Evolutionary conservation across 2,329 filamentous ascomycete genomes (phyloP), one percentile per base, ranked within the genome.

Genomic region (Purpureocillium takamizusanense): DNA sequence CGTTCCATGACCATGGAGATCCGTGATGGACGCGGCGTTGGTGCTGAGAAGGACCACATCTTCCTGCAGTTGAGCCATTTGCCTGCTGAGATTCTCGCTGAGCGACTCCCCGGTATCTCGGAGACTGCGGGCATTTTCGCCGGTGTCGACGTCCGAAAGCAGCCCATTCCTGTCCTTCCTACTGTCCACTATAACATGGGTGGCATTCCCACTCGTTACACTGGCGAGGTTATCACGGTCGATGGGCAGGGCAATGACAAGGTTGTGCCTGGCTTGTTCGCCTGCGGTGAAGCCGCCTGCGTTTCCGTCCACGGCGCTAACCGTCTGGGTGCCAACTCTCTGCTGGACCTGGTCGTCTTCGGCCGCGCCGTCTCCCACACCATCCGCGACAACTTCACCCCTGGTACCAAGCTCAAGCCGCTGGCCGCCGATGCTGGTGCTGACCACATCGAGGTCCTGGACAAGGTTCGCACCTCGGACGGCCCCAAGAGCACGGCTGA

Each of bases 111-210:
- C 40, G 90, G 90, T 79, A 98, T 98, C 62, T 95, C 90, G 30
- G 92, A 98, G 74, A 98, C 92, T 27, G 92, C 90, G 38, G 88
- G 86, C 52, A 97, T 97, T 57, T 98, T 98, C 67, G 77, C 90
- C 43, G 90, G 92, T 69, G 89, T 98, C 53, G 92, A 98, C 63
- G 90, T 98, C 51, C 83, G 81, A 59, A 95, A 95, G 74, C 86
- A 95, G 69, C 90, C 90, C 49, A 97, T 97, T 52, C 90, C 90
- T 45, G 90, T 97, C 49, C 75, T 97, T 46, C 90, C 90, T 42
- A 97, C 90, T 33, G 90, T 95, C 51, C 89, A 98, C 75, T 98
- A 98, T 78, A 95, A 95, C 77, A 98, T 97, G 92, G 90, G 90
- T 66, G 90, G 92, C 76, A 95, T 98, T 52, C 90, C 90, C 37